A percentile compares a stretch with the other conserved stretches of the same genome.
phyloP scores from a whole-genome alignment of 2,329 filamentous ascomycete species.

The Didymosphaeria variabile region DNA sequence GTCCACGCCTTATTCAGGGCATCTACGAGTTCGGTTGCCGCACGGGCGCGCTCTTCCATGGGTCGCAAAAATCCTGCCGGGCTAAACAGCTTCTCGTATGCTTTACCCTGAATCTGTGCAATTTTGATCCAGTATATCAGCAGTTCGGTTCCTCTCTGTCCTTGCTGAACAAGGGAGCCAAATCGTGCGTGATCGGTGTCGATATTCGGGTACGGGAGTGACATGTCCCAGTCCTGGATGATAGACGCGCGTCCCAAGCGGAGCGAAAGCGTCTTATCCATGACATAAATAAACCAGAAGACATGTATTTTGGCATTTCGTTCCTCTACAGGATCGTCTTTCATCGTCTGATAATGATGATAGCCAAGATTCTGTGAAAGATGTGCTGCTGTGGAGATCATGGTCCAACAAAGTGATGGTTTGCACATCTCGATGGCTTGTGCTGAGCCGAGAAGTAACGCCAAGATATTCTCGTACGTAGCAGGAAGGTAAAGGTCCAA shows the following conservation, averaged over 20 bases:
- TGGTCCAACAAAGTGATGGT: constrained; percentile 45
- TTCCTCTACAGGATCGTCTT: constrained; percentile 41
- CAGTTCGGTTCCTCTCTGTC: constrained; percentile 29
- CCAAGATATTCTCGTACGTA: constrained; percentile 49
- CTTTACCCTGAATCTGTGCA: constrained; percentile 44
- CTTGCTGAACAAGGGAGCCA: constrained; percentile 19
- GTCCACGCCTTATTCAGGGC: constrained; percentile 40
- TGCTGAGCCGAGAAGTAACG: constrained; percentile 42
- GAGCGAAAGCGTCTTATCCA: constrained; percentile 51
- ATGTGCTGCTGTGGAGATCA: constrained; percentile 44
- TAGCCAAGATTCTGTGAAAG: constrained; percentile 46
- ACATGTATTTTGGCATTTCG: constrained; percentile 40
- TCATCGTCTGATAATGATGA: constrained; percentile 47
- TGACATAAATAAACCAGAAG: constrained; percentile 51
- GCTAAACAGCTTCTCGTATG: constrained; percentile 50
- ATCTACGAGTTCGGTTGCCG: constrained; percentile 37
- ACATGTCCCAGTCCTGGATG: constrained; percentile 53
- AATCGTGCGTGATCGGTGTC: constrained; percentile 21
- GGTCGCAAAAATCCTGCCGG: constrained; percentile 43
- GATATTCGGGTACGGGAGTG: constrained; percentile 27
- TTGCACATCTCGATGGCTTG: constrained; percentile 47
- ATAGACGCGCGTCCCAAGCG: constrained; percentile 47
- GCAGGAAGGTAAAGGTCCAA: constrained; percentile 45
- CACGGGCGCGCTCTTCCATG: constrained; percentile 35
- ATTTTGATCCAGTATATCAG: constrained; percentile 48